Conservation (phyloP, 352 stramenopile species). For the Phytopythium aichiense region DNA sequence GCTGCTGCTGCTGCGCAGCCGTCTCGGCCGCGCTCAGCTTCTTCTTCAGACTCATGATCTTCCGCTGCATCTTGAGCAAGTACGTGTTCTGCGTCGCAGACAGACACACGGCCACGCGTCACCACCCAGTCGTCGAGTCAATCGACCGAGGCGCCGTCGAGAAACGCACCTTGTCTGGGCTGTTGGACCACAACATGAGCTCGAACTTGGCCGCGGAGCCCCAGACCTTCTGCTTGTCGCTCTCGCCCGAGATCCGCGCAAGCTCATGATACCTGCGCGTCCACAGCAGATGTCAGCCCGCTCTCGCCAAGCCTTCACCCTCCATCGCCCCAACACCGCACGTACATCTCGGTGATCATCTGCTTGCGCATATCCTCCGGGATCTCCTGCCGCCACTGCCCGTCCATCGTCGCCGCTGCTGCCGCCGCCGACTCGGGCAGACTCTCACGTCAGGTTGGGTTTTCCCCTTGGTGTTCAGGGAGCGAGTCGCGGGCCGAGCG, state of each 20-base stretch:
- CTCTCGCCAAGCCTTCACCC: neutral
- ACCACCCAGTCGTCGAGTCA: neutral
- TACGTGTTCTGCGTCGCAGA: conserved; percentile 53
- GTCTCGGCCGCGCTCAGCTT: conserved; percentile 45
- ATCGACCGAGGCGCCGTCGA: neutral
- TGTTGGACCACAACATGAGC: conserved; percentile 83
- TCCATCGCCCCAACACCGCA: conserved; percentile 3
- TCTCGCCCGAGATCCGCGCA: conserved; percentile 74
- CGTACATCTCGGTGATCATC: conserved; percentile 88
- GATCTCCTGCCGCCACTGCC: conserved; percentile 75
- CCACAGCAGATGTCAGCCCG: neutral
- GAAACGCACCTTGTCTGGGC: conserved; percentile 48
- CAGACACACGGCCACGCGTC: neutral
- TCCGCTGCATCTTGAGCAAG: conserved; percentile 80
- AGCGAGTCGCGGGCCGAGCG: neutral
- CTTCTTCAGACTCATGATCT: conserved; percentile 78
- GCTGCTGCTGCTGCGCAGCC: conserved; percentile 10
- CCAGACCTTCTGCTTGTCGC: conserved; percentile 85
- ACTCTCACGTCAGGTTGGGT: neutral
- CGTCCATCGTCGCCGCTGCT: conserved; percentile 35
- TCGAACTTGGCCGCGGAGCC: conserved; percentile 83
- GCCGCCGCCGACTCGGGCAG: conserved; percentile 4
- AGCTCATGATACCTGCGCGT: conserved; percentile 74
- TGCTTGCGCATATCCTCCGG: conserved; percentile 78
- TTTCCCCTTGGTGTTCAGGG: neutral